Evolutionary conservation across 441 rosid species (phyloP), one percentile per base, ranked within the genome.

Genomic region (Breynia disticha): DNA sequence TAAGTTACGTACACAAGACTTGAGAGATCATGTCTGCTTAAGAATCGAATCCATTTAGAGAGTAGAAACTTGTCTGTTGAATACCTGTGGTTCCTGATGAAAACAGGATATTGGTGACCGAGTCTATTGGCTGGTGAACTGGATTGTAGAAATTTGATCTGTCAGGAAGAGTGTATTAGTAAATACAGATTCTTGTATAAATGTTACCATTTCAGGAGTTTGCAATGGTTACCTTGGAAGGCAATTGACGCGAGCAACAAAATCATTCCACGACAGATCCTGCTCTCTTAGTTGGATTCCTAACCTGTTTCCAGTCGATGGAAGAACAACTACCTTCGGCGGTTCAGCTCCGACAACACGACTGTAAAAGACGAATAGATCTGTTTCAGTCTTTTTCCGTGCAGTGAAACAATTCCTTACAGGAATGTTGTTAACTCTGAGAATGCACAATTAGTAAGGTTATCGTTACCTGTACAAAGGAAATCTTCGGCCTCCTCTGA

Each of bases 41-140:
- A 15, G 3, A 17, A 49, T 7, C 11, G 20, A 7, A 48, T 2
- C 28, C 20, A 11, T 49, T 7, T 3, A 5, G 14, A 8, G 7
- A 17, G 2, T 18, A 19, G 18, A 7, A 17, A 16, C 13, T 19
- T 15, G 32, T 41, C 32, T 4, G 35, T 28, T 28, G 35, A 28
- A 28, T 61, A 85, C 96, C 93, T 72, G 97, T 87, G 15, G 97
- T 87, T 66, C 95, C 95, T 1, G 90, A 90, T 39, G 97, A 85
- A 67, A 84, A 87, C 46, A 87, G 90, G 60, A 90, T 77, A 63
- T 90, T 85, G 50, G 85, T 77, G 51, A 66, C 50, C 42, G 90
- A 65, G 57, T 87, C 80, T 8, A 62, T 65, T 8, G 80, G 71
- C 56, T 53, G 83, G 76, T 81, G 76, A 47, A 68, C 52, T 1